These are phyloP conservation scores for Phialocephala subalpina DNA, from an alignment of 2,329 filamentous ascomycete species.

Conservation along the genomic window DNA sequence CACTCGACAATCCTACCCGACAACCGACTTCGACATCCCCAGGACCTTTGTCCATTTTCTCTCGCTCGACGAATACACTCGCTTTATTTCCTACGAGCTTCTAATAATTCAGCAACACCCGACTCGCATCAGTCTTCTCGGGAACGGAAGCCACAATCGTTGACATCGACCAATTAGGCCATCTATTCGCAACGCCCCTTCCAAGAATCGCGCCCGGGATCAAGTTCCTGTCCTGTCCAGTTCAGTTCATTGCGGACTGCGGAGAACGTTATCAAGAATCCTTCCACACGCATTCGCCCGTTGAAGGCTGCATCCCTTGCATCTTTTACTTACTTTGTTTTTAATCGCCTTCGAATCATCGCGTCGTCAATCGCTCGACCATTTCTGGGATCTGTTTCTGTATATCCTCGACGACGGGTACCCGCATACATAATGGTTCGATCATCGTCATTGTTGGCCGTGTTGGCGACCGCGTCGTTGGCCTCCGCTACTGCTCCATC, in stretches of 20 bases:
- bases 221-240: not conserved
- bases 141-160: constrained; percentile 11
- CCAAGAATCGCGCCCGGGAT: constrained; percentile 11
- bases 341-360: constrained; percentile 12
- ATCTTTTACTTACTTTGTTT: constrained; percentile 22
- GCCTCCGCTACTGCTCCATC: constrained; percentile 32
- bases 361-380: constrained; percentile 24
- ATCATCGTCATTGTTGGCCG: constrained; percentile 35
- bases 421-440: constrained; percentile 41
- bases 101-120: not conserved
- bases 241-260: not conserved
- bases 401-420: not conserved
- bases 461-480: constrained; percentile 37
- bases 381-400: constrained; percentile 8
- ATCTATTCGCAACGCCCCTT: constrained; percentile 8
- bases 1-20: constrained; percentile 8
- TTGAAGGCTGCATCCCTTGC: constrained; percentile 19
- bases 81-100: not conserved
- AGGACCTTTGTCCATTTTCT: constrained; percentile 9
- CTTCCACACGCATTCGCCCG: constrained; percentile 16
- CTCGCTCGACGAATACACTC: constrained; percentile 7
- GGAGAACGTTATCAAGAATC: constrained; percentile 8
- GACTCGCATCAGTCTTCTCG: not conserved
- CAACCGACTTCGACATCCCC: not conserved
- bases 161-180: not conserved